Percentiles rank a stretch among this genome's conserved stretches.
Conservation (phyloP, 164 flowering plant species). For the Magnolia sinica region DNA sequence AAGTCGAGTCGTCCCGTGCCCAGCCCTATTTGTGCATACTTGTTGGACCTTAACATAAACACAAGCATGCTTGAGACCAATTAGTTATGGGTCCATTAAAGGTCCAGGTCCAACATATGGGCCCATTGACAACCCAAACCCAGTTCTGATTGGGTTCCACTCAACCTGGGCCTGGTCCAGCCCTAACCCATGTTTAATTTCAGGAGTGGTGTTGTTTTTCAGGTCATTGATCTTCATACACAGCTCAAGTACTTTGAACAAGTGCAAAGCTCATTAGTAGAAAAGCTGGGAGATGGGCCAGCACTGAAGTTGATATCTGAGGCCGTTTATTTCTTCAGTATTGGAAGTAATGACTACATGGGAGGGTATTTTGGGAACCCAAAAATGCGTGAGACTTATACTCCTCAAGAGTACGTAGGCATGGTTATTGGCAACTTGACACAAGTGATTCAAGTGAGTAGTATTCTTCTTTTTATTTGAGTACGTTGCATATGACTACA, state of each 20-base stretch:
- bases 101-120: too few relatives aligned
- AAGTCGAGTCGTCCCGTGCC: too few relatives aligned
- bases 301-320: slow-evolving; percentile 36
- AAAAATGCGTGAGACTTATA: slow-evolving; percentile 27
- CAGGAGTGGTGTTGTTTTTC: not conserved
- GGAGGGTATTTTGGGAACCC: slow-evolving; percentile 48
- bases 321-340: slow-evolving; percentile 57
- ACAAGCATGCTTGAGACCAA: too few relatives aligned
- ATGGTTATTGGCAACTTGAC: slow-evolving; percentile 62
- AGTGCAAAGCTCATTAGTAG: slow-evolving; percentile 29
- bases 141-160: too few relatives aligned
- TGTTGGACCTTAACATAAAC: too few relatives aligned
- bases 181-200: too few relatives aligned
- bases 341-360: slow-evolving; percentile 62
- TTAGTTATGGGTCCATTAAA: too few relatives aligned
- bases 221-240: slow-evolving; percentile 50
- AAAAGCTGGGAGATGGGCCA: slow-evolving; percentile 34
- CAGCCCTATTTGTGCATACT: too few relatives aligned
- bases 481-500: not conserved
- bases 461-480: not conserved
- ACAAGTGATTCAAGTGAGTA: slow-evolving; percentile 39
- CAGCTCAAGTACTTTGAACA: slow-evolving; percentile 46
- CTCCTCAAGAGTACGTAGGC: slow-evolving; percentile 33
- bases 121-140: too few relatives aligned
- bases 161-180: too few relatives aligned